Evolutionary conservation across 2,329 filamentous ascomycete genomes (phyloP).

Genomic region (Simplicillium sp.): DNA sequence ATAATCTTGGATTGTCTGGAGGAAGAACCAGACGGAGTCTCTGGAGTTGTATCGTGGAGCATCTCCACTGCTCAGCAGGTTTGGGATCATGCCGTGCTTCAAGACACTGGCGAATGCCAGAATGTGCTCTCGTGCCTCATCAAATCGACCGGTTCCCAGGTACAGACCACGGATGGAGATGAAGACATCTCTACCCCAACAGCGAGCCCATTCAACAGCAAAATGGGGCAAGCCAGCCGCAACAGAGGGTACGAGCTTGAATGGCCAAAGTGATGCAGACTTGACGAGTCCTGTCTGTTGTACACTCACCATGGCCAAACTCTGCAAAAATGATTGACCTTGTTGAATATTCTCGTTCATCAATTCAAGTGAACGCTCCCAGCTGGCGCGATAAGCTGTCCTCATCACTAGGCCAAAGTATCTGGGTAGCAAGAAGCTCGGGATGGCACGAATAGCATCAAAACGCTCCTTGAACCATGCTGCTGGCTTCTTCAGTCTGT

Average conservation of each 20-base stretch:
- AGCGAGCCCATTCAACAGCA: conserved; percentile 84
- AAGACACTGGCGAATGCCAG: conserved; percentile 89
- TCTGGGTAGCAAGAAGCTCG: conserved; percentile 80
- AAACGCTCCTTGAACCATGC: conserved; percentile 78
- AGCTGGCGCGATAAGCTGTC: conserved; percentile 78
- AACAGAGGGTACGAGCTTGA: conserved; percentile 73
- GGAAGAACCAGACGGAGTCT: conserved; percentile 96
- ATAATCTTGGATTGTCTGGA: conserved; percentile 95
- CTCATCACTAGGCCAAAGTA: conserved; percentile 89
- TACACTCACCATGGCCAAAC: conserved; percentile 80
- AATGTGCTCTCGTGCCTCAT: conserved; percentile 88
- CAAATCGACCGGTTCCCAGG: conserved; percentile 79
- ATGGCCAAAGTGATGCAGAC: conserved; percentile 83
- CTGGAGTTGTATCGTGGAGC: conserved; percentile 89
- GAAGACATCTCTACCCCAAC: conserved; percentile 96
- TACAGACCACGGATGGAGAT: conserved; percentile 91
- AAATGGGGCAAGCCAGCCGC: conserved; percentile 94
- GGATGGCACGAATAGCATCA: conserved; percentile 73
- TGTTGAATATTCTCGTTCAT: conserved; percentile 69
- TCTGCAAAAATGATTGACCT: conserved; percentile 83
- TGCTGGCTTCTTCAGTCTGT: conserved; percentile 54
- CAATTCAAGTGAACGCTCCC: conserved; percentile 66
- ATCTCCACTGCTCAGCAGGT: conserved; percentile 77
- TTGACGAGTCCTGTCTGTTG: conserved; percentile 85
- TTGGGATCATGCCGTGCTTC: conserved; percentile 98